Base-by-base conservation (phyloP, 1,139 yeast genomes). In the Kodamaea sp. region DNA sequence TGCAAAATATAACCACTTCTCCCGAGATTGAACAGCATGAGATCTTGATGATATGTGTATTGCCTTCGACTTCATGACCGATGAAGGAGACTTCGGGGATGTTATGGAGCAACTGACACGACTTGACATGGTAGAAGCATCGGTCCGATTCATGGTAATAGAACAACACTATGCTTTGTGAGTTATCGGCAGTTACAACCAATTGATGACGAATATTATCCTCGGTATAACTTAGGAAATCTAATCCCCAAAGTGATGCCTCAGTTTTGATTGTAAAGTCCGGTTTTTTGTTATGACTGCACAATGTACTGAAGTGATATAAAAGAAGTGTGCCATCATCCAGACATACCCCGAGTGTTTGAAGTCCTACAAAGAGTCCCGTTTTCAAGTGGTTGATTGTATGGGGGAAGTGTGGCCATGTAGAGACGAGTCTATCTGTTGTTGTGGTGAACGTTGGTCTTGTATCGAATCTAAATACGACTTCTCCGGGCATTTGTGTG, bases 201-300 rank as follows among this genome's bases (percentile, higher is more conserved):
- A 77, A 45, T 41, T 70, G 57, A 37, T 63, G 70, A 3, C 24
- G 45, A 26, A n/a, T 53, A 45, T 22, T 57, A 3, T 33, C 24
- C 31, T 58, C 65, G 2, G 28, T 12, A 37, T 57, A 60, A 1
- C 51, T 38, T 24, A 50, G 37, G 35, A 66, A 58, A 48, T 79
- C 86, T 15, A 80, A 53, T 0, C 89, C 89, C 92, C 92, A 84
- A 0, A 74, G 77, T 1, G 87, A 79, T 1, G 75, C 58, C 26
- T 62, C 63, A 40, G 71, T 47, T 27, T 63, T 62, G 6, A 80
- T 38, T 15, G 57, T 59, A 34, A 63, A 61, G 37, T 63, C 68
- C 1, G 81, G 72, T 7, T 52, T 44, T 28, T 50, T 52, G 31
- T 8, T 24, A 28, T 29, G 4, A 34, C 5, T 29, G 9, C 15